phyloP scores from a whole-genome alignment of 768 basidiomycete species.

The Cystobasidium ongulense region DNA sequence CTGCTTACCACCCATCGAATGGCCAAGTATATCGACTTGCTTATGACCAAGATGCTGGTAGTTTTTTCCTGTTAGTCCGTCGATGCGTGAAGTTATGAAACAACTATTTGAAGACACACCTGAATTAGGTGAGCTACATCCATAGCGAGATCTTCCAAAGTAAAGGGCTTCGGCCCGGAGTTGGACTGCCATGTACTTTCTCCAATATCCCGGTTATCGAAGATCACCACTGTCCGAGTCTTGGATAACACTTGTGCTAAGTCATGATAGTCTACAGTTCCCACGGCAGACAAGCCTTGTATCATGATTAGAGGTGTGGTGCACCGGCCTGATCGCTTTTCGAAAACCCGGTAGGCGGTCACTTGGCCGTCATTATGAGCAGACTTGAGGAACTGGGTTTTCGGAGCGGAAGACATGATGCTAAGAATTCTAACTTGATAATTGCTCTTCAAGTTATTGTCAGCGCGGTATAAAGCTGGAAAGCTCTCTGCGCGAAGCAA shows the following conservation, averaged over 20 bases:
- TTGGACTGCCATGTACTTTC: constrained; percentile 10
- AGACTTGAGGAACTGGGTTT: constrained; percentile 13
- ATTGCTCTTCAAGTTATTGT: neutral
- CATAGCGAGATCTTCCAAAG: constrained; percentile 11
- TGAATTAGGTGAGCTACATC: constrained; percentile 16
- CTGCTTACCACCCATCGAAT: constrained; percentile 19
- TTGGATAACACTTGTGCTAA: neutral
- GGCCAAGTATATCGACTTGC: constrained; percentile 10
- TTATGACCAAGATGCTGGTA: constrained; percentile 11
- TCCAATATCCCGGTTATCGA: constrained; percentile 24
- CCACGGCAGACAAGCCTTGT: constrained; percentile 23
- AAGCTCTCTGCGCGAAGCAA: neutral
- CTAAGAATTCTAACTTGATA: neutral
- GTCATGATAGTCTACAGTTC: constrained; percentile 15
- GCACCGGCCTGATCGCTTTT: neutral
- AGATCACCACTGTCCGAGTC: constrained; percentile 3
- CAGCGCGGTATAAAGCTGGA: neutral
- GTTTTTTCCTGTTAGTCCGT: neutral
- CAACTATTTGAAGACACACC: neutral
- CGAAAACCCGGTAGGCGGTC: constrained; percentile 16
- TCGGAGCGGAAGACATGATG: neutral
- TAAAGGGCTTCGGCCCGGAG: neutral
- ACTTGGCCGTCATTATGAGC: neutral
- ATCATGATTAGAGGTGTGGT: constrained; percentile 19
- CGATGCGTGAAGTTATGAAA: neutral